phyloP scores from a whole-genome alignment of 805 yeast species.

The Metschnikowia matae region DNA sequence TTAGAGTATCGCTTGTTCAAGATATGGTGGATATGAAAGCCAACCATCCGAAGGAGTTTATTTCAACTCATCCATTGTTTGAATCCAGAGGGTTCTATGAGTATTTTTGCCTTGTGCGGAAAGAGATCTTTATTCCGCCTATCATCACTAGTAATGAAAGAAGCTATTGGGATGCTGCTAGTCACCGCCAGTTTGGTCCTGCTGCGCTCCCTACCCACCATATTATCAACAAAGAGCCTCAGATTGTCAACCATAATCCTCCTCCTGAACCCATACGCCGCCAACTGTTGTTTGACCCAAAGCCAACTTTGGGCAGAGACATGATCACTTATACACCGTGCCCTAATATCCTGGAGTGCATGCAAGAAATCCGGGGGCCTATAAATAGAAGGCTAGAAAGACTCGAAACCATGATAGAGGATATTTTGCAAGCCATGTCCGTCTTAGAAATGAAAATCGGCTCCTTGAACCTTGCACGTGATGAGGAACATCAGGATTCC shows the following conservation, averaged over 20 bases:
- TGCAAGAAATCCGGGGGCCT: background rate
- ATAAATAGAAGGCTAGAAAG: background rate
- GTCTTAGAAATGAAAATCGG: background rate
- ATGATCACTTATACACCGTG: background rate
- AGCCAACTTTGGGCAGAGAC: background rate
- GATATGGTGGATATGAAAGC: slow-evolving; percentile 27
- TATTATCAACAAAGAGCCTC: background rate
- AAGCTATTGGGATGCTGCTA: background rate
- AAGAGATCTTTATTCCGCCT: background rate
- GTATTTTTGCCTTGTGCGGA: slow-evolving; percentile 10
- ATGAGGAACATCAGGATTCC: background rate
- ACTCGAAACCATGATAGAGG: slow-evolving; percentile 2
- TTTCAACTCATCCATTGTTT: slow-evolving; percentile 25
- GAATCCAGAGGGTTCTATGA: slow-evolving; percentile 16
- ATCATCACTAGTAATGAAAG: background rate
- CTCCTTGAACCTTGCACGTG: background rate
- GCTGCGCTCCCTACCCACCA: background rate
- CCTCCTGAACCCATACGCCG: background rate
- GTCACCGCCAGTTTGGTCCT: background rate
- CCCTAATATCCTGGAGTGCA: background rate
- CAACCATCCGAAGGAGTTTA: slow-evolving; percentile 22
- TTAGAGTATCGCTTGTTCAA: slow-evolving; percentile 25
- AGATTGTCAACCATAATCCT: background rate
- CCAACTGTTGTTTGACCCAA: background rate
- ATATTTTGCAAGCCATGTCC: background rate